Base-by-base conservation (phyloP, 176 grass and related monocot genomes). In the Aegilops bicornis region DNA sequence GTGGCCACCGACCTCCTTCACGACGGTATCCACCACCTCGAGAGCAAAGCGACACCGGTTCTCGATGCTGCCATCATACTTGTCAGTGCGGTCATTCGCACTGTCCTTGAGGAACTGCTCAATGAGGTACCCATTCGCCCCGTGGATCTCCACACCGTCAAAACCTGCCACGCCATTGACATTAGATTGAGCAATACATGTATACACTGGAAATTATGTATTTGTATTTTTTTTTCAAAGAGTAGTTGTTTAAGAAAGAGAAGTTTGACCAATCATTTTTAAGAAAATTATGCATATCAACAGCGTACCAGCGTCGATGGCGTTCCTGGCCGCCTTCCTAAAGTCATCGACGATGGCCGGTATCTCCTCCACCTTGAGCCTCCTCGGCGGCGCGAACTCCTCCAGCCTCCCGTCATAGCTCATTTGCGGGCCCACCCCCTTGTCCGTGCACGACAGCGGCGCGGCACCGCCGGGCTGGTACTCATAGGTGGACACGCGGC, bases 61-160 rank as follows among this genome's bases (percentile, higher is more conserved):
- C 6, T 87, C 61, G 2, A 94, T 48, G 25, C 50, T 54, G 0
- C 89, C 86, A 22, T 89, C 89, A 10, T 91, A 94, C 33, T 89
- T n/a, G 30, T 94, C 92, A 39, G 37, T 71, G 22, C 87, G 84
- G 40, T 90, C 84, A 27, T 93, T 93, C 30, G 84, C 72, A 52
- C 81, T 87, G 61, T 91, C 92, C 81, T 94, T 94, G 74, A 94
- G 83, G 69, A 94, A 94, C 74, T 94, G 86, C 67, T 94, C 89
- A 6, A 91, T 84, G 42, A 94, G 5, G 79, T 86, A 94, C 8
- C 92, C 89, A 32, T 94, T 48, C 4, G 83, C 89, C 1, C 88
- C 89, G 15, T 94, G 89, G 76, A 94, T 81, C 61, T 94, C 86
- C 39, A 89, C 92, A 63, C 91, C 88, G 47, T 93, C 88, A 59